These are phyloP conservation scores for Zizania latifolia DNA, from an alignment of 176 grass and related monocot species.

Conservation along the genomic window DNA sequence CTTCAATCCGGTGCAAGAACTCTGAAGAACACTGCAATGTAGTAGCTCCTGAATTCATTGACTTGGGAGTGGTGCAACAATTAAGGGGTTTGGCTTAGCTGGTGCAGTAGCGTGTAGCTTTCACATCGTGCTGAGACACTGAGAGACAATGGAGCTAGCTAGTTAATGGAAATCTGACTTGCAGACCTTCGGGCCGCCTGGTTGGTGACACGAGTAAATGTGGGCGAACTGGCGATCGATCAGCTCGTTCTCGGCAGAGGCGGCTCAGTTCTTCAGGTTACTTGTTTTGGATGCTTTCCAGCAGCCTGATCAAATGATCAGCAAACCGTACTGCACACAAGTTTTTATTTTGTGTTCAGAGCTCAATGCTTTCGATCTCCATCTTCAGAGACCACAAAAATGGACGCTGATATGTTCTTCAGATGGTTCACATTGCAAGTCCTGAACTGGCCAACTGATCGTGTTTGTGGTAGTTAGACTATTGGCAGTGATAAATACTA, in stretches of 20 bases:
- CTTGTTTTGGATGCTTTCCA: constrained; percentile 7
- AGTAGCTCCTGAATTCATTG: too few relatives aligned
- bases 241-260: background rate
- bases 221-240: background rate
- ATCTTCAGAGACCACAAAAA: background rate
- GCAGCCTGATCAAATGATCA: background rate
- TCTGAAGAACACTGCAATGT: too few relatives aligned
- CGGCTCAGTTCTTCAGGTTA: too few relatives aligned
- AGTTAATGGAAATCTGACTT: constrained; percentile 30
- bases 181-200: constrained; percentile 19
- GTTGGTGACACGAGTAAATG: constrained; percentile 48
- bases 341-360: background rate
- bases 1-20: background rate
- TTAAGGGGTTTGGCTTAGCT: background rate
- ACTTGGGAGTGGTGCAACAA: background rate
- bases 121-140: constrained; percentile 7
- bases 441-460: background rate
- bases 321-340: background rate
- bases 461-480: background rate
- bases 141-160: background rate
- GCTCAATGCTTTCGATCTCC: background rate
- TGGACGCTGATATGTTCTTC: background rate
- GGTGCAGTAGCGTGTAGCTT: background rate
- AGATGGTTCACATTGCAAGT: background rate
- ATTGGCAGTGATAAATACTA: background rate